Evolutionary conservation across 148 eudicot species (phyloP).

Genomic region (Linanthus parryae): DNA sequence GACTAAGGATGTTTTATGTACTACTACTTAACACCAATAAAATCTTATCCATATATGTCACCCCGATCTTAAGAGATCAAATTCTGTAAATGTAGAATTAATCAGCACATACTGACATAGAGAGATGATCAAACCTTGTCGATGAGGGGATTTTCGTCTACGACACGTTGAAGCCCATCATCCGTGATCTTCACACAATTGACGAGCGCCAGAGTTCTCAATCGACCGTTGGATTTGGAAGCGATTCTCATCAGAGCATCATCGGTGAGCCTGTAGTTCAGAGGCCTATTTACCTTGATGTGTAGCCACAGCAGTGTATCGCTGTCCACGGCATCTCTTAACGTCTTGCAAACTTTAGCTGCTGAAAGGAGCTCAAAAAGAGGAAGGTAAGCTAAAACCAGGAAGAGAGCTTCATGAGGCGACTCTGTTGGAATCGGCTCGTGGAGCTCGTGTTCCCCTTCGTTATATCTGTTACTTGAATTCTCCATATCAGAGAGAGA

Average conservation of each 20-base stretch:
- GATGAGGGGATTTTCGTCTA: slow-evolving; percentile 42
- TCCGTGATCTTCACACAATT: slow-evolving; percentile 54
- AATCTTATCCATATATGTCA: too few relatives aligned
- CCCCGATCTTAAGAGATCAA: too few relatives aligned
- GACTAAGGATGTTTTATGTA: too few relatives aligned
- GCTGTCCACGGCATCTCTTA: slow-evolving; percentile 40
- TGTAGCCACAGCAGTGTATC: slow-evolving; percentile 67
- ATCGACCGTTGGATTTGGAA: slow-evolving; percentile 49
- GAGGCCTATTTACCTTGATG: slow-evolving; percentile 39
- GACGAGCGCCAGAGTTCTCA: slow-evolving; percentile 44
- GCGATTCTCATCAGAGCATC: slow-evolving; percentile 31
- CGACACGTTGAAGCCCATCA: slow-evolving; percentile 41
- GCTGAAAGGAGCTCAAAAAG: slow-evolving; percentile 48
- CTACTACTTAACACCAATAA: too few relatives aligned
- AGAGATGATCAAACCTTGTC: slow-evolving; percentile 37
- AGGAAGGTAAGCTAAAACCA: slow-evolving; percentile 61
- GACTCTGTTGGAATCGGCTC: too few relatives aligned
- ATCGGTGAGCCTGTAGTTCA: slow-evolving; percentile 36
- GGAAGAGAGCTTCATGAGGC: slow-evolving; percentile 59
- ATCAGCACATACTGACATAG: too few relatives aligned
- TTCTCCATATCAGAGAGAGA: too few relatives aligned
- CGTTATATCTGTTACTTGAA: too few relatives aligned
- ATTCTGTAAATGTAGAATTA: too few relatives aligned
- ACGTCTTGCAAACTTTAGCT: slow-evolving; percentile 45
- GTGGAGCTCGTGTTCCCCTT: too few relatives aligned